Percentiles rank a stretch among this genome's conserved stretches.
Conservation (phyloP, 306 rosid genomes). For the Herpetospermum pedunculosum region DNA sequence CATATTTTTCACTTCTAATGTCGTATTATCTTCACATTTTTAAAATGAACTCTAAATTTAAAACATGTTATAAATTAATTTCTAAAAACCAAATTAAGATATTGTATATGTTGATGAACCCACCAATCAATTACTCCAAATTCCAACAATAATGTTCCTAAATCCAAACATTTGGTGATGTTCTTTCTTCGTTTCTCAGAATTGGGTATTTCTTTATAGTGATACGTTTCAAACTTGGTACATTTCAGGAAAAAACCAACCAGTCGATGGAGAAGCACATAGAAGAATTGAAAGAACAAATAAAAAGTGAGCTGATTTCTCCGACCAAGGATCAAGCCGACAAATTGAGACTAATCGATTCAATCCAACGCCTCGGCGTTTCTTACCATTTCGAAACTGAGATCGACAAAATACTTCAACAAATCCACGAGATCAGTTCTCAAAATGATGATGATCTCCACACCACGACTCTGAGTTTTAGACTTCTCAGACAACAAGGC, state of each 20-base stretch:
- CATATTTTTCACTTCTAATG: too few relatives aligned
- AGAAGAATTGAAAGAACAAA: conserved; percentile 19
- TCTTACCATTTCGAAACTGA: conserved; percentile 34
- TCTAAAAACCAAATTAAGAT: too few relatives aligned
- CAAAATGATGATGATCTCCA: not conserved
- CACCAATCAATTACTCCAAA: too few relatives aligned
- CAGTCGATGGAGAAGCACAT: not conserved
- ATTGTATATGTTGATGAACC: too few relatives aligned
- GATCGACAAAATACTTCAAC: conserved; percentile 2
- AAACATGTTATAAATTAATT: too few relatives aligned
- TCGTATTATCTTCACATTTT: too few relatives aligned
- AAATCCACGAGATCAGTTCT: not conserved
- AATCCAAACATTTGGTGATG: not conserved
- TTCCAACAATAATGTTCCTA: too few relatives aligned
- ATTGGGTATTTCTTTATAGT: not conserved
- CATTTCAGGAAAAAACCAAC: not conserved
- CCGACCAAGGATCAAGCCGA: not conserved
- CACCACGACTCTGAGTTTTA: conserved; percentile 24
- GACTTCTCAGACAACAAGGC: conserved; percentile 38
- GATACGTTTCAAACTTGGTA: not conserved
- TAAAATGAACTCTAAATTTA: too few relatives aligned
- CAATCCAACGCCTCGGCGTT: conserved; percentile 21
- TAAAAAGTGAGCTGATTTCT: conserved; percentile 14
- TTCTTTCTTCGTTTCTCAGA: not conserved
- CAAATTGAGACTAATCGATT: conserved; percentile 21